Conservation (phyloP, 176 grass and related monocot genomes). For the Tillandsia fasciculata region DNA sequence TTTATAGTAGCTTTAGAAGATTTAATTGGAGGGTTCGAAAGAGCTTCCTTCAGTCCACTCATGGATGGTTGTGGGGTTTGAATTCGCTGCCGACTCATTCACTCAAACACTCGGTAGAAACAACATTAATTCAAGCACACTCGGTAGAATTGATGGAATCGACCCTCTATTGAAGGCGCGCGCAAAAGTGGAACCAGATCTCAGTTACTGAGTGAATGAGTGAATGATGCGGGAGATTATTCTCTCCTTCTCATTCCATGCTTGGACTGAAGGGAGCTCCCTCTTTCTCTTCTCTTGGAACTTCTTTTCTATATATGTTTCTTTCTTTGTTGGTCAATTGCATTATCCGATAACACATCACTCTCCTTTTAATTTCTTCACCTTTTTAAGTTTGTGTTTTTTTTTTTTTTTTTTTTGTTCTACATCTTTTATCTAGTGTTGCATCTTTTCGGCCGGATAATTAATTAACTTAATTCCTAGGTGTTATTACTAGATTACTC, state of each 20-base stretch:
- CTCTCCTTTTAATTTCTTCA: neutral
- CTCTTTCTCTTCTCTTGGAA: slow-evolving; percentile 16
- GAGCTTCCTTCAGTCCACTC: slow-evolving; percentile 40
- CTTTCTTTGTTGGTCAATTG: neutral
- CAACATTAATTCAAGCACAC: slow-evolving; percentile 2
- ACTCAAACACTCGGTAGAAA: slow-evolving; percentile 29
- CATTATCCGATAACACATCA: too few relatives aligned
- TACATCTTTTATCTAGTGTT: neutral
- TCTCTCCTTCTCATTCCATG: slow-evolving; percentile 36
- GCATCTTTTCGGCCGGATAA: too few relatives aligned
- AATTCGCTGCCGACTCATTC: slow-evolving; percentile 49
- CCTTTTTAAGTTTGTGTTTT: neutral
- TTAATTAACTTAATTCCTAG: too few relatives aligned
- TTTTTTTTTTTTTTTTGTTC: neutral
- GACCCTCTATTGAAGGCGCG: neutral
- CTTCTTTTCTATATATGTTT: neutral
- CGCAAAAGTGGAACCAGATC: neutral
- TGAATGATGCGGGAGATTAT: slow-evolving; percentile 47
- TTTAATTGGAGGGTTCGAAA: neutral
- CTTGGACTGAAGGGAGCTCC: slow-evolving; percentile 54
- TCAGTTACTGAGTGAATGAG: slow-evolving; percentile 26
- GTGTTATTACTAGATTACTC: too few relatives aligned
- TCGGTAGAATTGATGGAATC: neutral
- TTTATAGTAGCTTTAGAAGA: neutral
- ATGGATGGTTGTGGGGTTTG: slow-evolving; percentile 25